phyloP scores from a whole-genome alignment of 106 monocot species.

The Dioscorea dumetorum region DNA sequence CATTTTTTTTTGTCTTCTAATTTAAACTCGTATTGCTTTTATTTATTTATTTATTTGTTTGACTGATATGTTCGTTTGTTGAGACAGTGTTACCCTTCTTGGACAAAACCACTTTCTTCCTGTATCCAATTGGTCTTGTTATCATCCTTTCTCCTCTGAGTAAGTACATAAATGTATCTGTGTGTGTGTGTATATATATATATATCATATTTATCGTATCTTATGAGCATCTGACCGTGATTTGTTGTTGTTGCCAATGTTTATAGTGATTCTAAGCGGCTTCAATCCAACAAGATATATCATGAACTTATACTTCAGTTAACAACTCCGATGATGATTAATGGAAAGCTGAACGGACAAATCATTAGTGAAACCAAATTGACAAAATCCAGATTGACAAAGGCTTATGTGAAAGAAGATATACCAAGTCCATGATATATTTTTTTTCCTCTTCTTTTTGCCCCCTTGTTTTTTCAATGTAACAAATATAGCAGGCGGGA shows the following conservation, averaged over 20 bases:
- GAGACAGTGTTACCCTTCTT: slow-evolving; percentile 88
- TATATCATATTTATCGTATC: too few relatives aligned
- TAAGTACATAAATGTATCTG: slow-evolving; percentile 20
- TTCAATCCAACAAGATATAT: slow-evolving; percentile 95
- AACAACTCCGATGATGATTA: background rate
- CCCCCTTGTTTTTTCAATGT: background rate
- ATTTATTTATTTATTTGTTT: background rate
- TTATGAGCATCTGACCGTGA: background rate
- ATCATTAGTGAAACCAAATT: background rate
- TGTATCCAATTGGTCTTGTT: slow-evolving; percentile 92
- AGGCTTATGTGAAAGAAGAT: background rate
- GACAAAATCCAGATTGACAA: background rate
- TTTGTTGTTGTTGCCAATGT: slow-evolving; percentile 1
- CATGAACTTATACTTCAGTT: slow-evolving; percentile 83
- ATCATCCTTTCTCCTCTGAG: slow-evolving; percentile 87
- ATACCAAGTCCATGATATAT: background rate
- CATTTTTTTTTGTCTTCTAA: background rate
- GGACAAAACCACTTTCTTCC: slow-evolving; percentile 96
- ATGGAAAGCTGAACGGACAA: background rate
- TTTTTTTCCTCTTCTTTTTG: background rate
- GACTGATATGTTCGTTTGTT: background rate
- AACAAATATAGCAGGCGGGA: background rate
- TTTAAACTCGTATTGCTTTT: too few relatives aligned
- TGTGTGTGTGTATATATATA: too few relatives aligned
- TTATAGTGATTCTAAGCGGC: slow-evolving; percentile 67